Evolutionary conservation across 2,329 filamentous ascomycete species (phyloP).

Genomic region (Aspergillus sp.): DNA sequence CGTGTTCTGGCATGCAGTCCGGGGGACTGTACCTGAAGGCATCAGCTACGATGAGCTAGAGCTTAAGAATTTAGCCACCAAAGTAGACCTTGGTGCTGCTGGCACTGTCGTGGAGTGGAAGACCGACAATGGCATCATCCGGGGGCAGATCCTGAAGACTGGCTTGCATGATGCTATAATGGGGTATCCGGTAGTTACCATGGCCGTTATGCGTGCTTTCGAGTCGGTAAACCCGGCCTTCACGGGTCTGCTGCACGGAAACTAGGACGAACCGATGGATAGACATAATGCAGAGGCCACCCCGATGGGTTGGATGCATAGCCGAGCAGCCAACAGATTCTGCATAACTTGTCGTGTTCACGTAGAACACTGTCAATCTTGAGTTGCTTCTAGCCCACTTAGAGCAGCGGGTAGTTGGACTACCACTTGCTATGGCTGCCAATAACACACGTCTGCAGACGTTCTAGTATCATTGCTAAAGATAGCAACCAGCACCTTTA

Average conservation of each 20-base stretch:
- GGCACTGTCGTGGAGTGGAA: constrained; percentile 12
- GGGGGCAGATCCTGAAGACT: constrained; percentile 13
- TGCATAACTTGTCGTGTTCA: too few relatives aligned
- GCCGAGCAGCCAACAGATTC: too few relatives aligned
- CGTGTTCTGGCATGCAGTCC: constrained; percentile 9
- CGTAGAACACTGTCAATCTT: too few relatives aligned
- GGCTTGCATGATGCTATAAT: constrained; percentile 15
- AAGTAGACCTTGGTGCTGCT: constrained; percentile 7
- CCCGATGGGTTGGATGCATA: too few relatives aligned
- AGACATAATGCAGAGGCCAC: too few relatives aligned
- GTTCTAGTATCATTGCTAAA: background rate
- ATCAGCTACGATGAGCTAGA: constrained; percentile 4
- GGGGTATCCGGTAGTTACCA: constrained; percentile 12
- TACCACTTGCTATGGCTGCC: background rate
- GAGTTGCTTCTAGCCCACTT: too few relatives aligned
- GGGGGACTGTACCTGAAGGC: background rate
- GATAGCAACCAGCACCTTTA: too few relatives aligned
- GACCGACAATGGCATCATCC: constrained; percentile 7
- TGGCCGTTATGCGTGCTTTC: constrained; percentile 14
- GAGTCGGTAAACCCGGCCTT: background rate
- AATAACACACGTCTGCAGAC: background rate
- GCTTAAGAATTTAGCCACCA: background rate
- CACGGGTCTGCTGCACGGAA: too few relatives aligned
- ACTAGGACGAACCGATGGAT: too few relatives aligned
- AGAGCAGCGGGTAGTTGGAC: background rate